Evolutionary conservation across 164 flowering plant species (phyloP).

Genomic region (Piper betle): DNA sequence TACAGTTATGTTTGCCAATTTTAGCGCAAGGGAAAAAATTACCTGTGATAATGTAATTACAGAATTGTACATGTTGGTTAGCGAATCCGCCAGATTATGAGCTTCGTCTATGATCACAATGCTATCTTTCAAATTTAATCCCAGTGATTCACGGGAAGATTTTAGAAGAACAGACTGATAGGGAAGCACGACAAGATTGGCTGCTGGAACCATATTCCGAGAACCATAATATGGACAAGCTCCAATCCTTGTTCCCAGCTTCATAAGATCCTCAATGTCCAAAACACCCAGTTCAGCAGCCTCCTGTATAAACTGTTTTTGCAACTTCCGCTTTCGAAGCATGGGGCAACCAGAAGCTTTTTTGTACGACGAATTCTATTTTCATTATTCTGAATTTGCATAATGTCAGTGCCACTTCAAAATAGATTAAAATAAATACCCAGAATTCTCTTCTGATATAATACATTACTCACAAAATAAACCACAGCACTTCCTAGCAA

Average conservation of each 20-base stretch:
- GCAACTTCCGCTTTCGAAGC: constrained; percentile 60
- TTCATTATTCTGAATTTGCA: constrained; percentile 42
- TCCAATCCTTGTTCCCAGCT: constrained; percentile 55
- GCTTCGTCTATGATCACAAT: constrained; percentile 95
- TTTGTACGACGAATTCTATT: constrained; percentile 41
- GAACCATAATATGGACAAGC: constrained; percentile 98
- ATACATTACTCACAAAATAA: no score
- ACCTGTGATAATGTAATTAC: constrained; percentile 76
- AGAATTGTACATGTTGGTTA: constrained; percentile 82
- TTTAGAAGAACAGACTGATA: constrained; percentile 60
- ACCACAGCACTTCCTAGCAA: not conserved
- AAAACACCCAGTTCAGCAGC: constrained; percentile 46
- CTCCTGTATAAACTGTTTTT: constrained; percentile 44
- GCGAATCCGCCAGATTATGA: constrained; percentile 93
- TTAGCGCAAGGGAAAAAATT: not conserved
- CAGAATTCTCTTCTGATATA: not conserved
- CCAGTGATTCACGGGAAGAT: constrained; percentile 85
- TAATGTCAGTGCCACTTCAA: constrained; percentile 4
- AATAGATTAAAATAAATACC: not conserved
- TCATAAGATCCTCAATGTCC: constrained; percentile 94
- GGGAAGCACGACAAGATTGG: constrained; percentile 89
- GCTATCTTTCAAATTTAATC: constrained; percentile 64
- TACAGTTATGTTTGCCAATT: not conserved
- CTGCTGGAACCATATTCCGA: constrained; percentile 56
- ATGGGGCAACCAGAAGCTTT: constrained; percentile 82